A percentile compares a stretch with the other conserved stretches of the same genome.
phyloP scores from a whole-genome alignment of 345 rosid species.

The Erodium maritimum region DNA sequence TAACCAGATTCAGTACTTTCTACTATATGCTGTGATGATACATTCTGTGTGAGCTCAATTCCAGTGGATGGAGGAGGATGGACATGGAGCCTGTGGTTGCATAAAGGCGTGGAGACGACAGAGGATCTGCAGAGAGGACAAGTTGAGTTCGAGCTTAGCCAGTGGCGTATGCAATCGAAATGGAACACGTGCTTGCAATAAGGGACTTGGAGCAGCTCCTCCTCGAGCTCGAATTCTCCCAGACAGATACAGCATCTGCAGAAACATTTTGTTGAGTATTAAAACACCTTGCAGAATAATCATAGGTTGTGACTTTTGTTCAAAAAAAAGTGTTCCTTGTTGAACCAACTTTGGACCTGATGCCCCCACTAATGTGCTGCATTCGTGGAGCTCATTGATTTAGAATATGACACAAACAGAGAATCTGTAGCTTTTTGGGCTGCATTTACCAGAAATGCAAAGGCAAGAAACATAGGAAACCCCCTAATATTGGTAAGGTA shows the following conservation, averaged over 20 bases:
- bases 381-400: not conserved
- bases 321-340: not conserved
- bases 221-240: slow-evolving; percentile 81
- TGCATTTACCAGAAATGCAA: not conserved
- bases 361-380: not conserved
- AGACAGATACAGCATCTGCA: slow-evolving; percentile 86
- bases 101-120: slow-evolving; percentile 13
- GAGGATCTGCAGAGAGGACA: slow-evolving; percentile 83
- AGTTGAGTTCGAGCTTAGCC: slow-evolving; percentile 78
- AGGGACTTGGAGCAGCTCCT: slow-evolving; percentile 76
- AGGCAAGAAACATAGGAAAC: no score
- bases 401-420: not conserved
- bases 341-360: not conserved
- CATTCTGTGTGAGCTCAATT: not conserved
- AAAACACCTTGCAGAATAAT: not conserved
- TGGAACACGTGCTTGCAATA: slow-evolving; percentile 84
- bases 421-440: not conserved
- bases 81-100: not conserved
- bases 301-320: not conserved
- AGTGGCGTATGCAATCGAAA: slow-evolving; percentile 64
- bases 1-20: not conserved
- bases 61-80: not conserved
- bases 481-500: not conserved
- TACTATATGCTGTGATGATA: not conserved
- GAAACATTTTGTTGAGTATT: no score